Conservation (phyloP, 2,329 filamentous ascomycete genomes). For the Botrytis squamosa region DNA sequence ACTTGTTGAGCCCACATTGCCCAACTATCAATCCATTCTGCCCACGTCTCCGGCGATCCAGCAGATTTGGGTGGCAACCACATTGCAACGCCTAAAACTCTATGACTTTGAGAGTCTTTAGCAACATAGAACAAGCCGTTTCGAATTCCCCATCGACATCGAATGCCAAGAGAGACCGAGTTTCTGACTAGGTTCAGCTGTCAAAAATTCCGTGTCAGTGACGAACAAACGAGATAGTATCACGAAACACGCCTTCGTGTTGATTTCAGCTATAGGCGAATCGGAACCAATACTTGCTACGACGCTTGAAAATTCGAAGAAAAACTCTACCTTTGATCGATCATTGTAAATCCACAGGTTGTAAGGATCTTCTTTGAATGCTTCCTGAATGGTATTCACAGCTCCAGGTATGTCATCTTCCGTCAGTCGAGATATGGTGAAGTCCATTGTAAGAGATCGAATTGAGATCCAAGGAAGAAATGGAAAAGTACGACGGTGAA, state of each 20-base stretch:
- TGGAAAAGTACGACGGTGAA: background rate
- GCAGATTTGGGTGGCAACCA: conserved; percentile 61
- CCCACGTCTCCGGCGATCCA: conserved; percentile 54
- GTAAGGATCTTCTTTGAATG: conserved; percentile 66
- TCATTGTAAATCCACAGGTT: conserved; percentile 64
- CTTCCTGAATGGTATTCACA: conserved; percentile 63
- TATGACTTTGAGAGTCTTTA: conserved; percentile 53
- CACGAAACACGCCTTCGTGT: conserved; percentile 1
- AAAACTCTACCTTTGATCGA: conserved; percentile 46
- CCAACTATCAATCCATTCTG: conserved; percentile 62
- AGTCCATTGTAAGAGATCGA: conserved; percentile 43
- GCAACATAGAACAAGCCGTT: conserved; percentile 70
- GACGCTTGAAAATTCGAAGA: background rate
- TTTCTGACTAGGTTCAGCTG: conserved; percentile 32
- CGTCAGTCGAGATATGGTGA: conserved; percentile 56
- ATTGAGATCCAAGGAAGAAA: background rate
- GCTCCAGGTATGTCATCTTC: conserved; percentile 61
- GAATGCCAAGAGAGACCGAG: conserved; percentile 46
- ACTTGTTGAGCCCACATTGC: conserved; percentile 65
- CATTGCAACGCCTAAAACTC: conserved; percentile 69
- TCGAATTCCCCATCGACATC: conserved; percentile 68
- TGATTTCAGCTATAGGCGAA: background rate
- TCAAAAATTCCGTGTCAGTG: background rate
- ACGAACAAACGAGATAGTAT: conserved; percentile 1
- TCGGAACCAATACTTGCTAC: background rate